Conservation (phyloP, 306 rosid species). For the Lotus japonicus region DNA sequence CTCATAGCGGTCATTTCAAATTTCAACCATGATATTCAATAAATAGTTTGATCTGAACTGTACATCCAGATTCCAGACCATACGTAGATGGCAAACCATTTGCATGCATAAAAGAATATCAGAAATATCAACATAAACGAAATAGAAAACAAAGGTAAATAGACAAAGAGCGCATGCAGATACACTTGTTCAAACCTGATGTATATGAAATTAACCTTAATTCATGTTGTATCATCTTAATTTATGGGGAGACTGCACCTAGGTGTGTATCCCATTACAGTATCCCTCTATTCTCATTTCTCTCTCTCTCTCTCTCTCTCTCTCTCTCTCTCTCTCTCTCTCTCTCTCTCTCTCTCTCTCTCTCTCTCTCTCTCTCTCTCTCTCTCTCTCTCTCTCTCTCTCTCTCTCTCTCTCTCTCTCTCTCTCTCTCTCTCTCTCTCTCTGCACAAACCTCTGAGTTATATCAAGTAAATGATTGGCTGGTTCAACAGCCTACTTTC, state of each 20-base stretch:
- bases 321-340: no score
- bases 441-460: background rate
- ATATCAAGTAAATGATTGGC: background rate
- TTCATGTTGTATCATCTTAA: conserved; percentile 36
- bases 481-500: background rate
- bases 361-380: no score
- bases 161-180: conserved; percentile 26
- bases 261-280: no score
- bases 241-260: no score
- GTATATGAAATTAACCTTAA: conserved; percentile 48
- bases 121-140: background rate
- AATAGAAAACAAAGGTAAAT: background rate
- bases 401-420: no score
- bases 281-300: no score
- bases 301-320: no score
- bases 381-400: no score
- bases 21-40: background rate
- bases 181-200: conserved; percentile 59
- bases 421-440: no score
- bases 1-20: conserved; percentile 8
- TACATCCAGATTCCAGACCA: conserved; percentile 4
- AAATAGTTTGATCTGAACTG: background rate
- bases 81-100: conserved; percentile 10
- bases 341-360: no score
- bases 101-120: background rate